A percentile compares a stretch with the other conserved stretches of the same genome.
phyloP scores from a whole-genome alignment of 169 alveolate species.

The Eimeria sp. region DNA sequence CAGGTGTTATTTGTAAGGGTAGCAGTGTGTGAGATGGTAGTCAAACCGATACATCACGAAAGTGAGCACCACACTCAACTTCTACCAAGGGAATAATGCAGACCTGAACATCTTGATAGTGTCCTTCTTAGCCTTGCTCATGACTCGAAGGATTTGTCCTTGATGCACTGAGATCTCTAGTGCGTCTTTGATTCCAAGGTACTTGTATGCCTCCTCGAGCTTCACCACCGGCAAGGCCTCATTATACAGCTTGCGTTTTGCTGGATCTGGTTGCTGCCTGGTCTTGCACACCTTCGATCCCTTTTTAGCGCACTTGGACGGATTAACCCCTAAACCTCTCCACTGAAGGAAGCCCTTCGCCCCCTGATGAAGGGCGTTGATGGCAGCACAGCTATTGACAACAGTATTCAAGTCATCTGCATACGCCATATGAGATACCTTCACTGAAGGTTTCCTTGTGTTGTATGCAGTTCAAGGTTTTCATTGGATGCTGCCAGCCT shows the following conservation, averaged over 20 bases:
- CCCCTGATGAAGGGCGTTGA: neutral
- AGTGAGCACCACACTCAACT: neutral
- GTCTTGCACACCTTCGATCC: too few species aligned
- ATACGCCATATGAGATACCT: conserved; percentile 13
- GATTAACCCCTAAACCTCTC: neutral
- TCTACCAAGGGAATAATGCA: neutral
- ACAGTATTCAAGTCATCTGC: conserved; percentile 22
- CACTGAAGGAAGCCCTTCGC: neutral
- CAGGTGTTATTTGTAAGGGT: neutral
- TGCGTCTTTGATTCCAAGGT: neutral
- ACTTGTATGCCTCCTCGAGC: neutral
- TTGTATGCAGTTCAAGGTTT: neutral
- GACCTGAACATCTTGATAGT: neutral
- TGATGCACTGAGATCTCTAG: conserved; percentile 14
- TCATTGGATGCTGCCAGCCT: neutral
- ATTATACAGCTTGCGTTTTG: too few species aligned
- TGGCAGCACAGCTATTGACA: neutral
- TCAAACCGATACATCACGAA: neutral
- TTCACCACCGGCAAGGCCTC: too few species aligned
- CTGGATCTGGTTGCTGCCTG: neutral
- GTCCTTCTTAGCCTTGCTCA: neutral
- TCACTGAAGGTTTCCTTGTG: neutral
- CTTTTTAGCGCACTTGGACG: neutral
- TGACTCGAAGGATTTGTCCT: neutral
- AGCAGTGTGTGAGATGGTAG: neutral